Base-by-base conservation (phyloP, 352 stramenopile genomes). In the Globisporangium spiculum region DNA sequence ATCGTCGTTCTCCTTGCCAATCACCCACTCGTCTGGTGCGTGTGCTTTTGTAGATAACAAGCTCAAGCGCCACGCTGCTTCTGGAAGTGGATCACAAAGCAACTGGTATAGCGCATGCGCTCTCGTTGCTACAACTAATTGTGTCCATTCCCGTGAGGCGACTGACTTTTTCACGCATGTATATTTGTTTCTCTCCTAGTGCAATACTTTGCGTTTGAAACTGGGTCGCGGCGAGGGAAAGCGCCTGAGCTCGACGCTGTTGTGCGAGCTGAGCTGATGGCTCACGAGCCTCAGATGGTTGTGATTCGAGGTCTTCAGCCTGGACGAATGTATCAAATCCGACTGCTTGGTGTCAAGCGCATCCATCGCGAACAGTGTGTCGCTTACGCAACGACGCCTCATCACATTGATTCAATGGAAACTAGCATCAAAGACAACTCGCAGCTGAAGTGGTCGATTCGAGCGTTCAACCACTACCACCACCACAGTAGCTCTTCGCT, bases 281-380 rank as follows among this genome's bases (percentile, higher is more conserved):
- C 69, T 34, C 67, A 74, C 48, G 48, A 76, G 7, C 75, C 77
- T 34, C 24, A 32, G 16, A 2, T 74, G 3, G 20, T 85, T 38
- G 61, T 41, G 1, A 9, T 86, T 4, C 53, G 36, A 41, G 66
- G 56, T 1, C 53, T 88, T 2, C 44, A 54, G 3, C 69, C 78
- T 53, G 57, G 70, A 10, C 74, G 71, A n/a, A 70, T 66, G 9
- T 86, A 86, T 64, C 58, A 76, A 1, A 60, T 86, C 36, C 76
- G 75, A 46, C 72, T 88, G 24, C 66, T 88, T 6, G 80, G 78
- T 14, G 65, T 88, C 12, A 70, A 67, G 18, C 72, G 64, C 26
- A 34, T 22, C 4, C 75, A 88, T 44, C 76, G 78, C 22, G 66
- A 81, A 22, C 41, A 57, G 32, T 77, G 71, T 46, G 63, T 83